phyloP scores from a whole-genome alignment of 129 eudicot species.

The Centaurea solstitialis region DNA sequence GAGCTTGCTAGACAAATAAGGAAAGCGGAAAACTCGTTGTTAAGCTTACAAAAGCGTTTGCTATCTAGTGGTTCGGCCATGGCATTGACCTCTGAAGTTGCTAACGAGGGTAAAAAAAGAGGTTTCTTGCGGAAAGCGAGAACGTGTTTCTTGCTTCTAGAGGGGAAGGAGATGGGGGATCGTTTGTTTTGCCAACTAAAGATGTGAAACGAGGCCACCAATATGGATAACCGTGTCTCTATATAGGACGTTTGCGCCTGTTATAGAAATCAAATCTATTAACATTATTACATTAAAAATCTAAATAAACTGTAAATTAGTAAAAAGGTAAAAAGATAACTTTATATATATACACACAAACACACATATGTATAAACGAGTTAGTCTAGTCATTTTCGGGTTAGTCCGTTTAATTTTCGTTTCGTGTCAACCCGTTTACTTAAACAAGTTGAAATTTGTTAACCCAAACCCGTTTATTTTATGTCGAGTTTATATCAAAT shows the following conservation, averaged over 20 bases:
- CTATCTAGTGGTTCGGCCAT: slow-evolving; percentile 46
- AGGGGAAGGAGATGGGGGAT: slow-evolving; percentile 42
- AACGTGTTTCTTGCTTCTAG: slow-evolving; percentile 44
- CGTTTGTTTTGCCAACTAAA: slow-evolving; percentile 35
- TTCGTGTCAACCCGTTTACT: no score
- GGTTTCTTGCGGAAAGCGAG: slow-evolving; percentile 23
- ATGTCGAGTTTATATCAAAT: no score
- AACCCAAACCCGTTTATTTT: no score
- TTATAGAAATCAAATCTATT: no score
- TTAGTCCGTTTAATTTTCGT: no score
- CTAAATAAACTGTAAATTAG: no score
- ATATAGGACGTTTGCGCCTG: slow-evolving; percentile 78
- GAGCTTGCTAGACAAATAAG: slow-evolving; percentile 91
- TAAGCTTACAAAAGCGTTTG: slow-evolving; percentile 73
- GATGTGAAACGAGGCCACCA: slow-evolving; percentile 33
- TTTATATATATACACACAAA: no score
- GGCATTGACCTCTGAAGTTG: slow-evolving; percentile 46
- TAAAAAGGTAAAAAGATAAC: no score
- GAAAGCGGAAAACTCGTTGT: slow-evolving; percentile 87
- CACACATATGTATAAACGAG: no score
- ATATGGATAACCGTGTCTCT: slow-evolving; percentile 46
- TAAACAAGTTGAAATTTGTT: no score
- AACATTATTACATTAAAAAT: no score
- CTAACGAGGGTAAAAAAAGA: slow-evolving; percentile 23
- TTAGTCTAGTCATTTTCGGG: no score